phyloP scores from a whole-genome alignment of 495 filamentous ascomycete genomes.

The Choiromyces venosus region DNA sequence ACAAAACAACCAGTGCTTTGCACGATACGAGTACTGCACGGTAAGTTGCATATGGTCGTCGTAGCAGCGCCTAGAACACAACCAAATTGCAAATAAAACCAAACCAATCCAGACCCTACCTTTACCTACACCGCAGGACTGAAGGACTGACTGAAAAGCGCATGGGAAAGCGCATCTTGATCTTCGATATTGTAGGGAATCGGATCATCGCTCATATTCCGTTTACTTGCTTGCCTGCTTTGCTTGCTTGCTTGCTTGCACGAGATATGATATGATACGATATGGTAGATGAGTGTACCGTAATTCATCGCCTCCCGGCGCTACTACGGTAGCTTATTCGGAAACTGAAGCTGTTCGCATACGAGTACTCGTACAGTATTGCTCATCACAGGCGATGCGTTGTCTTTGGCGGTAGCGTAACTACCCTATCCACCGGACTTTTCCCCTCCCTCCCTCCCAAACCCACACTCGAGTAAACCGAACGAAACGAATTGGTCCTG shows the following conservation, averaged over 20 bases:
- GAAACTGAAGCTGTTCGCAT: too few species aligned
- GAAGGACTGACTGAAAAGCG: too few species aligned
- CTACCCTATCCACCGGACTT: neutral
- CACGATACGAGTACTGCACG: too few species aligned
- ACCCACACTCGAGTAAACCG: neutral
- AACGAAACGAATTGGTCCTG: neutral
- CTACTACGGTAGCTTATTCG: neutral
- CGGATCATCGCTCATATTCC: conserved; percentile 1
- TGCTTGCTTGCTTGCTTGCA: too few species aligned
- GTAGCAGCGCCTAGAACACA: neutral
- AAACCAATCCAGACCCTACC: neutral
- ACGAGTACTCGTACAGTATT: too few species aligned
- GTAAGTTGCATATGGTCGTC: too few species aligned
- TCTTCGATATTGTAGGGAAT: neutral
- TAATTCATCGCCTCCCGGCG: neutral
- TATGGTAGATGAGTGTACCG: neutral
- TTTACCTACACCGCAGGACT: too few species aligned
- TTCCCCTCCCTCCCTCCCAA: too few species aligned
- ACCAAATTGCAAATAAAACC: neutral
- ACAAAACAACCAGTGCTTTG: too few species aligned
- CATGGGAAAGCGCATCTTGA: neutral
- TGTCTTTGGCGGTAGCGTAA: too few species aligned
- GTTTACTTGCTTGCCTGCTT: too few species aligned
- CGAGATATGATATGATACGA: neutral
- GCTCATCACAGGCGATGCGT: neutral